A percentile compares a stretch with the other conserved stretches of the same genome.
These are phyloP conservation scores for Lotus japonicus DNA, from an alignment of 306 rosid genomes.

Conservation along the genomic window DNA sequence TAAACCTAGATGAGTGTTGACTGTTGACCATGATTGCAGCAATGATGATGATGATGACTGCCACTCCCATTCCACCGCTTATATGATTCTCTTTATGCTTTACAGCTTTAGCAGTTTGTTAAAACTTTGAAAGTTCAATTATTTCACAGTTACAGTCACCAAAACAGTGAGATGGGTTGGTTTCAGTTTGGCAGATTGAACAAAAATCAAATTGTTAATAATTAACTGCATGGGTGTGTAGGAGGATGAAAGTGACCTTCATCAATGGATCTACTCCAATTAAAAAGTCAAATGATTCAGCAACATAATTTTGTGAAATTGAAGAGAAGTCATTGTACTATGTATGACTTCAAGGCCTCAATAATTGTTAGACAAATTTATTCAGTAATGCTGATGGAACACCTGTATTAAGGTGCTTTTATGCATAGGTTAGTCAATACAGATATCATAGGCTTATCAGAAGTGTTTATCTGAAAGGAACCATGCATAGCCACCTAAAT, in stretches of 20 bases:
- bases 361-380: slow-evolving; percentile 7
- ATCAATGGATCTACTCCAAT: background rate
- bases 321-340: background rate
- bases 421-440: background rate
- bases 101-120: background rate
- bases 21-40: no score
- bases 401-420: background rate
- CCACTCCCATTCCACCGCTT: slow-evolving; percentile 7
- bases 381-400: background rate
- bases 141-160: background rate
- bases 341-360: background rate
- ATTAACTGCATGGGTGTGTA: background rate
- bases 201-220: background rate
- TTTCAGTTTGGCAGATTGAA: slow-evolving; percentile 25
- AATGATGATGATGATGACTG: slow-evolving; percentile 25
- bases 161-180: slow-evolving; percentile 24
- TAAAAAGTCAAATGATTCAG: slow-evolving; percentile 16
- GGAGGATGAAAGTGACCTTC: slow-evolving; percentile 23
- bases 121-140: background rate
- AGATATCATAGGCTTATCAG: background rate
- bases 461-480: background rate
- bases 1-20: no score
- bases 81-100: background rate
- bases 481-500: background rate
- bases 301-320: background rate